A percentile compares a stretch with the other conserved stretches of the same genome.
Conservation (phyloP, 2,329 filamentous ascomycete species). For the Lasiodiplodia theobromae region DNA sequence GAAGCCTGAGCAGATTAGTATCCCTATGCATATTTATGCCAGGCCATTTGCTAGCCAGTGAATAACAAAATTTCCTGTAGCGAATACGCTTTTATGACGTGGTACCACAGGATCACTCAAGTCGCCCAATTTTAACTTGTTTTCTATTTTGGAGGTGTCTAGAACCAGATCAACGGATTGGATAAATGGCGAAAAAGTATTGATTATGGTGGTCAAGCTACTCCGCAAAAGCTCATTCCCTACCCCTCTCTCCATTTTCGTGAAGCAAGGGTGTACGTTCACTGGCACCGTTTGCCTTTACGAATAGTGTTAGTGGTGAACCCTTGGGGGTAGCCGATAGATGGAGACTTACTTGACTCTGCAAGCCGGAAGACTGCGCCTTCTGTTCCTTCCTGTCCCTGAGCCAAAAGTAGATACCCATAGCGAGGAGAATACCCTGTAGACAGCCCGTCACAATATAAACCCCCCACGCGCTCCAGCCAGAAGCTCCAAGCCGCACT, state of each 20-base stretch:
- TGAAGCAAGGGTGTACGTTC: slow-evolving; percentile 15
- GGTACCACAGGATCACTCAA: background rate
- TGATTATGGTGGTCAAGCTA: background rate
- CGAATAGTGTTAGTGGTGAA: background rate
- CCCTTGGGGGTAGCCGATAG: too few species aligned
- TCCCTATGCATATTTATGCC: too few species aligned
- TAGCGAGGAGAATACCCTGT: slow-evolving; percentile 79
- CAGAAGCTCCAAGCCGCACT: slow-evolving; percentile 76
- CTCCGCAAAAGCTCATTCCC: background rate
- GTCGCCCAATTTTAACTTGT: background rate
- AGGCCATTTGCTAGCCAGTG: too few species aligned
- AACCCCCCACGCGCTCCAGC: slow-evolving; percentile 96
- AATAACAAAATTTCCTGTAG: too few species aligned
- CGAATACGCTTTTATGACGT: too few species aligned
- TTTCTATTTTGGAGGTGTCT: background rate
- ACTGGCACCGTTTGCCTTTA: slow-evolving; percentile 12
- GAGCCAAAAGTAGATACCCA: slow-evolving; percentile 82
- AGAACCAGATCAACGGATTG: background rate
- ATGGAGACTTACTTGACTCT: background rate
- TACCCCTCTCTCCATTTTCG: background rate
- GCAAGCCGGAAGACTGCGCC: background rate
- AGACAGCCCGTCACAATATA: slow-evolving; percentile 85
- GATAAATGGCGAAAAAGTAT: background rate
- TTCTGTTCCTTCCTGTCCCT: slow-evolving; percentile 44
- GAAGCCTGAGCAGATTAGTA: too few species aligned